Percentiles rank a stretch among this genome's conserved stretches.
These are phyloP conservation scores for Vitis hybrid DNA, from an alignment of 177 flowering plant species.

Conservation along the genomic window DNA sequence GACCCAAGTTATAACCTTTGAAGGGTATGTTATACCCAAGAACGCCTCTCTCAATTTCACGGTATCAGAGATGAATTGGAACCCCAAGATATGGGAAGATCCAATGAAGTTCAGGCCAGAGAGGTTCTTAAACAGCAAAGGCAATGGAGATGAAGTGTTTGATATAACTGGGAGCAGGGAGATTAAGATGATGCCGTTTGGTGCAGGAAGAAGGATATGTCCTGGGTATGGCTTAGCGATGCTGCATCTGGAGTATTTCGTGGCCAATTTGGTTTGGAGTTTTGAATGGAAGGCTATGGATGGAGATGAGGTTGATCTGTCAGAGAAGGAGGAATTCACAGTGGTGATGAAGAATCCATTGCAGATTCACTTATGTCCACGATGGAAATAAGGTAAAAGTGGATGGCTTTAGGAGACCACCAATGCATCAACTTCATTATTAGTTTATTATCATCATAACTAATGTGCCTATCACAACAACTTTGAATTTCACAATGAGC, in stretches of 20 bases:
- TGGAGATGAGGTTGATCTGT: conserved; percentile 36
- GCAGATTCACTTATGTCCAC: conserved; percentile 6
- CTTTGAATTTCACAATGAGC: too few species aligned
- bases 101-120: conserved; percentile 57
- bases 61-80: conserved; percentile 47
- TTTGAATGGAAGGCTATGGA: conserved; percentile 37
- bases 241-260: conserved; percentile 46
- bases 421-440: too few species aligned
- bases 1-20: conserved; percentile 27
- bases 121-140: conserved; percentile 36
- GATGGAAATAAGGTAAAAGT: too few species aligned
- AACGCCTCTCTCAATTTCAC: conserved; percentile 28
- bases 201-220: conserved; percentile 58
- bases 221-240: conserved; percentile 43
- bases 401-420: too few species aligned
- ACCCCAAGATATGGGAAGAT: conserved; percentile 47
- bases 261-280: conserved; percentile 40
- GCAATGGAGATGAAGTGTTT: conserved; percentile 12
- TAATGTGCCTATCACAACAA: too few species aligned
- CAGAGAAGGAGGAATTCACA: conserved; percentile 43
- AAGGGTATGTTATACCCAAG: conserved; percentile 33
- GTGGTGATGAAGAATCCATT: conserved; percentile 50
- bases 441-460: too few species aligned
- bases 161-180: conserved; percentile 53
- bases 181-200: conserved; percentile 67